Evolutionary conservation across 495 filamentous ascomycete species (phyloP), one percentile per base, ranked within the genome.

Genomic region (Penicillium waksmanii): DNA sequence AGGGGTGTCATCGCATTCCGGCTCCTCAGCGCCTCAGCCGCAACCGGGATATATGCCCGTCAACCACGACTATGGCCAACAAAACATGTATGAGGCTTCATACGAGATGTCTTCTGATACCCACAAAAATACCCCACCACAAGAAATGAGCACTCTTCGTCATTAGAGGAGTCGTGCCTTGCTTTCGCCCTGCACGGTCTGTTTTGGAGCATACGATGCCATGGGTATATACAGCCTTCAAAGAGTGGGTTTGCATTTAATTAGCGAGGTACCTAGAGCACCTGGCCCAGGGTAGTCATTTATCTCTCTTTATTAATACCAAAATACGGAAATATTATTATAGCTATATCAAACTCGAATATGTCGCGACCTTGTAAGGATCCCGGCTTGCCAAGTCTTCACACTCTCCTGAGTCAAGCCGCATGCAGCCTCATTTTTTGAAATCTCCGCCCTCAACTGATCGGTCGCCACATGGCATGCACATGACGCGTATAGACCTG

Each of bases 31-130:
- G 15, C 36, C 36, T 38, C 36, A 38, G 42, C n/a, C 42, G 17
- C 42, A 46, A n/a, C 42, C 42, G 8, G 42, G 42, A 17, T 46
- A 46, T 5, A 46, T 46, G 42, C 42, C 42, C 18, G 42, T 46
- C 18, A 46, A 46, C 42, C 18, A 46, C 18, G 42, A 46, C 2
- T 46, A 46, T 19, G 42, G 42, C 5, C 15, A 17, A n/a, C 42
- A 46, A 46, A 46, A 46, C 17, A 5, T 19, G 15, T 19, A 46
- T 19, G 42, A 13, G n/a, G 3, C 42, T 46, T 46, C 42, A 17
- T 46, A 46, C 7, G 42, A 46, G 10, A 46, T 46, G 42, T 46
- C 42, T 3, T 46, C 42, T 3, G 17, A 46, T 19, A 10, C n/a
- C 42, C 15, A 19, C n/a, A 19, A 46, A 10, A 17, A 46, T 19